phyloP scores from a whole-genome alignment of 2,329 filamentous ascomycete genomes.

The Colletotrichum sp. region DNA sequence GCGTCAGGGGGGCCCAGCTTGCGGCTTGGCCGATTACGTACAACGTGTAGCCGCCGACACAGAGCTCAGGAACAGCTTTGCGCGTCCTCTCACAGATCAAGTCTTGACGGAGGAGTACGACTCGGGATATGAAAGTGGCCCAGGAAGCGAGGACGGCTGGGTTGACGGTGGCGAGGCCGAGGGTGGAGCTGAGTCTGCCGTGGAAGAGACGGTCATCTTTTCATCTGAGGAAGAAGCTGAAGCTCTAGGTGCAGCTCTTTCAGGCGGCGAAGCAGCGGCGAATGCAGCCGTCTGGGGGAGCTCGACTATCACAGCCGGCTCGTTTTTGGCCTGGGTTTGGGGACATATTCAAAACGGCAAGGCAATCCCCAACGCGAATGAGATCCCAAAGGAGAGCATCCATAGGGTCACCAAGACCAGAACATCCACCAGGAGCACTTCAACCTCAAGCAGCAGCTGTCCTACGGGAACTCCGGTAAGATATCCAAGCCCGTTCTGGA shows the following conservation, averaged over 20 bases:
- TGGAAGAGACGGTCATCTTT: background rate
- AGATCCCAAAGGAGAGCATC: background rate
- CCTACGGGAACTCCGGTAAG: background rate
- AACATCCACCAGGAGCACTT: background rate
- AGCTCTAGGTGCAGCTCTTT: background rate
- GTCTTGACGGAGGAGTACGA: background rate
- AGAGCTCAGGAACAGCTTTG: background rate
- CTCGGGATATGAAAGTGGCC: background rate
- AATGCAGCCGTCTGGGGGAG: background rate
- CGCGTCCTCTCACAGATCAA: background rate
- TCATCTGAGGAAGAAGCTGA: background rate
- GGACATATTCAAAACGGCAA: background rate
- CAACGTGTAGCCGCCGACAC: background rate
- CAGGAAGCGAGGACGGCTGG: background rate
- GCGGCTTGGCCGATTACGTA: background rate
- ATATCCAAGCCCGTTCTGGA: accelerated
- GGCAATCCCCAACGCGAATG: background rate
- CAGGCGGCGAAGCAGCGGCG: background rate
- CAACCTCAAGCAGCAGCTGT: background rate
- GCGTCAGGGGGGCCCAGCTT: background rate
- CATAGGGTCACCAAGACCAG: background rate
- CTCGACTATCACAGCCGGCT: background rate
- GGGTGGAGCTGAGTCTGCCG: background rate
- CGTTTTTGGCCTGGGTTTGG: background rate
- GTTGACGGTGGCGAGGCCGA: background rate